Conservation (phyloP, 176 grass and related monocot genomes). For the Phyllostachys edulis region DNA sequence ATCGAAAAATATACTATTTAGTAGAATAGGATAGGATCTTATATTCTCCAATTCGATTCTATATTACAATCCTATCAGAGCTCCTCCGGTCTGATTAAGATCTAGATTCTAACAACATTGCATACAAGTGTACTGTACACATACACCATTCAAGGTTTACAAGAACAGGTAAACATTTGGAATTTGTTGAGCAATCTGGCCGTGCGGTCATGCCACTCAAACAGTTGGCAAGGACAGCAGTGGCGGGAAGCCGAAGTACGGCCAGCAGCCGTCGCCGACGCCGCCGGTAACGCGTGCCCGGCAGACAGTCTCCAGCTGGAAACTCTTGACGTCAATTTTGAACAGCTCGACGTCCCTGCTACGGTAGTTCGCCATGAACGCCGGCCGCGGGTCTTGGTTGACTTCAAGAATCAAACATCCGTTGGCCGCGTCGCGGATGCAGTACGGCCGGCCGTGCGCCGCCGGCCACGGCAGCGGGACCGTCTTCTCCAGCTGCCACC, state of each 20-base stretch:
- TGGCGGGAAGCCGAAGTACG: conserved; percentile 43
- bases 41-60: no score
- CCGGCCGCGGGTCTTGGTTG: neutral
- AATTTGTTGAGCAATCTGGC: neutral
- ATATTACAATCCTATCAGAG: no score
- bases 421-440: conserved; percentile 28
- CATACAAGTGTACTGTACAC: no score
- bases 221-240: conserved; percentile 43
- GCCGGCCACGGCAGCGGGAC: conserved; percentile 29
- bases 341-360: conserved; percentile 40
- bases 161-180: neutral
- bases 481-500: conserved; percentile 37
- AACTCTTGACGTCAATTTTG: conserved; percentile 26
- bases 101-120: no score
- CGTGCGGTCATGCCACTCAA: neutral
- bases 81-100: no score
- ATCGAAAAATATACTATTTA: no score
- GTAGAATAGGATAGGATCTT: no score
- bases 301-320: conserved; percentile 43
- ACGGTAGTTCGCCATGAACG: conserved; percentile 1
- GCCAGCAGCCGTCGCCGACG: conserved; percentile 31
- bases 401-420: conserved; percentile 40
- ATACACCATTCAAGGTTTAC: neutral
- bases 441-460: neutral
- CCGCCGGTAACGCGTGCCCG: neutral